A percentile compares a stretch with the other conserved stretches of the same genome.
Evolutionary conservation across 345 rosid species (phyloP).

Genomic region (Anastatica hierochuntica): DNA sequence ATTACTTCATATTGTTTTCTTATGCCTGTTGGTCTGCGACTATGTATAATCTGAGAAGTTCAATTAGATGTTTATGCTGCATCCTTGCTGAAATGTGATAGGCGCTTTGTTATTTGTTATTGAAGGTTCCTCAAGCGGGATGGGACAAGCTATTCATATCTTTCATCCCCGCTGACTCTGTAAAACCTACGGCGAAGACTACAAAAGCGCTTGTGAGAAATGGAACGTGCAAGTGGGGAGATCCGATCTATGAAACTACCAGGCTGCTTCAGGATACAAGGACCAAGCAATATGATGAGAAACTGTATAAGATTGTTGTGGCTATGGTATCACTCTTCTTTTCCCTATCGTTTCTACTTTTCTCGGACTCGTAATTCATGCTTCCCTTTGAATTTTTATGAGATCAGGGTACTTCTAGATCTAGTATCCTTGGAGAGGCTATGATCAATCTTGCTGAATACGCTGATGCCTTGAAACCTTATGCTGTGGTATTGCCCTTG

Average conservation of each 20-base stretch:
- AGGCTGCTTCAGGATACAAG: constrained; percentile 80
- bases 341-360: too few relatives aligned
- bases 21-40: not conserved
- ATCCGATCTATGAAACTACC: constrained; percentile 96
- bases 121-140: constrained; percentile 80
- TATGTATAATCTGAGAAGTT: not conserved
- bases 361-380: too few relatives aligned
- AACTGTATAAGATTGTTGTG: constrained; percentile 71
- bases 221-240: constrained; percentile 96
- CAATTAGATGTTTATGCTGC: not conserved
- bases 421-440: constrained; percentile 90
- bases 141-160: constrained; percentile 96
- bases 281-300: constrained; percentile 73
- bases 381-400: constrained; percentile 14
- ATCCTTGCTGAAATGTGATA: constrained; percentile 3
- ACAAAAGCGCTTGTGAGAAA: constrained; percentile 93
- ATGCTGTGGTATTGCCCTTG: constrained; percentile 52
- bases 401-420: constrained; percentile 79
- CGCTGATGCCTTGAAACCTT: constrained; percentile 84
- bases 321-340: constrained; percentile 54
- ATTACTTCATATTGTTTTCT: not conserved
- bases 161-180: constrained; percentile 83
- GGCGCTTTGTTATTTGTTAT: constrained; percentile 1
- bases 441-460: constrained; percentile 84
- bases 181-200: constrained; percentile 86